Base-by-base conservation (phyloP, 306 rosid species). In the Bauhinia variegata region DNA sequence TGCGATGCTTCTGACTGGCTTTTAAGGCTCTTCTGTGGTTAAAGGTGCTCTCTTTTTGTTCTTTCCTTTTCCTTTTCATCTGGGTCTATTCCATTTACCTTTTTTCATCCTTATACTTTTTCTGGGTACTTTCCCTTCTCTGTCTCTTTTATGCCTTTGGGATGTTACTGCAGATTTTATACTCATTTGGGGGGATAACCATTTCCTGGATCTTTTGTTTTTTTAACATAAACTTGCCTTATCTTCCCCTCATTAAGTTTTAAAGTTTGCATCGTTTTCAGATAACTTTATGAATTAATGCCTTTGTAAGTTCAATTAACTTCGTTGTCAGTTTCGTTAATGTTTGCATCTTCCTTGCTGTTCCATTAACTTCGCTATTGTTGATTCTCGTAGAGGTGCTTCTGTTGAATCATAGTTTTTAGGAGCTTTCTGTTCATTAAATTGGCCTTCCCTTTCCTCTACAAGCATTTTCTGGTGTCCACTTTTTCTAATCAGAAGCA, bases 31-130 rank as follows among this genome's bases (percentile, higher is more conserved):
- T 68, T 65, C 58, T 60, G 11, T 61, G 38, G 42, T 19, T 55
- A 83, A 85, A 83, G 87, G 32, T 81, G 39, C 5, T 80, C 66
- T 38, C 76, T 65, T 84, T 84, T 86, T 82, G 68, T 70, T 77
- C 68, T 53, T 44, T 77, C 63, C 19, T 63, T 48, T 32, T 30
- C 34, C 61, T 64, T 46, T 32, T 34, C 73, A 62, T 60, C 62
- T 75, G 73, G 77, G 73, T 70, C 79, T 68, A 32, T 77, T 56
- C 38, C 71, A 32, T 15, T 12, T 67, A 48, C 71, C 28, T 68
- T 64, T 44, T 67, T 49, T 57, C 31, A 23, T 10, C 42, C 50
- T 31, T 62, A 18, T 37, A 55, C 64, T 7, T 60, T 87, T 71
- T 65, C 71, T 76, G 39, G 72, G 67, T 75, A 55, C 78, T 60